Evolutionary conservation across 176 grass and related monocot species (phyloP).

Genomic region (Juncus inflexus): DNA sequence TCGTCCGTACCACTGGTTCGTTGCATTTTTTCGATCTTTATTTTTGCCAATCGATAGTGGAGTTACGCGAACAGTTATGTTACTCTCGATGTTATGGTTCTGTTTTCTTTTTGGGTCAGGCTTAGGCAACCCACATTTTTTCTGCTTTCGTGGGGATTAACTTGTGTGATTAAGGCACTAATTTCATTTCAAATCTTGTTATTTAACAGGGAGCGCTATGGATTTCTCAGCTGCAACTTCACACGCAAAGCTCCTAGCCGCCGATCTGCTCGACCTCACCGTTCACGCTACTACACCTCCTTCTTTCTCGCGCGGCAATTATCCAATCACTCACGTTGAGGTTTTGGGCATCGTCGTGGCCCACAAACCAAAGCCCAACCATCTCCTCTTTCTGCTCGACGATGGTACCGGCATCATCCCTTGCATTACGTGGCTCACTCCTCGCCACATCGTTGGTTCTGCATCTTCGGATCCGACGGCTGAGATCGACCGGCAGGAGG

Average conservation of each 20-base stretch:
- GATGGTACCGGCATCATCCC: conserved; percentile 72
- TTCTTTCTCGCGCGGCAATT: conserved; percentile 35
- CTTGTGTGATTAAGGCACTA: too few species aligned
- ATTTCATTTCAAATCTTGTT: too few species aligned
- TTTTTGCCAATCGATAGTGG: too few species aligned
- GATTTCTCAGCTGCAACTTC: not conserved
- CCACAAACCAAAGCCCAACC: conserved; percentile 43
- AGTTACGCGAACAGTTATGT: too few species aligned
- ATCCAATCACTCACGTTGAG: conserved; percentile 39
- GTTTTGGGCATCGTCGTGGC: conserved; percentile 54
- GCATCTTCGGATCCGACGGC: conserved; percentile 31
- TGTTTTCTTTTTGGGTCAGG: too few species aligned
- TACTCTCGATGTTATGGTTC: too few species aligned
- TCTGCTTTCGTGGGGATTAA: too few species aligned
- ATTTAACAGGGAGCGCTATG: too few species aligned
- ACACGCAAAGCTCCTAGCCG: conserved; percentile 58
- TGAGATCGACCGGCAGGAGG: conserved; percentile 29
- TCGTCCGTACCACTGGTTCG: too few species aligned
- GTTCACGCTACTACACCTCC: conserved; percentile 18
- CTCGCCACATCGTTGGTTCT: not conserved
- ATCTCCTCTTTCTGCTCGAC: conserved; percentile 61
- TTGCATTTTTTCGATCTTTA: too few species aligned
- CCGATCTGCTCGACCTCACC: conserved; percentile 49
- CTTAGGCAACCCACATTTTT: too few species aligned
- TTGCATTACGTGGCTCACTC: conserved; percentile 66